Conservation (phyloP, 2,329 filamentous ascomycete genomes). For the Aspergillus viridinutans region DNA sequence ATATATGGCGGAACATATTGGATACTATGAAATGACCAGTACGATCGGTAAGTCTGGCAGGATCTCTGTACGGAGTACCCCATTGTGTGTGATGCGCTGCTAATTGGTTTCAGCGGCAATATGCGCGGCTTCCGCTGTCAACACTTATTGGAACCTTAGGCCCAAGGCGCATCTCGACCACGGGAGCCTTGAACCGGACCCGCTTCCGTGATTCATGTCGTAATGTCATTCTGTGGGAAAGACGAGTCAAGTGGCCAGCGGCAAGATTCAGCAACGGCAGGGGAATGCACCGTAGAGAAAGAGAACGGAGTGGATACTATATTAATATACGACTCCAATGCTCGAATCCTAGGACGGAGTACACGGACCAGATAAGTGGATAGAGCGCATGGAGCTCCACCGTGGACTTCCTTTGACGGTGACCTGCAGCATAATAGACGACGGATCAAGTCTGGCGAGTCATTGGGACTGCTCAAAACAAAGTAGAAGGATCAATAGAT, state of each 20-base stretch:
- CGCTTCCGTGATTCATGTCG: background rate
- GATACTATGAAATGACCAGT: constrained; percentile 21
- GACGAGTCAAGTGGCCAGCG: background rate
- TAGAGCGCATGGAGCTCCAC: background rate
- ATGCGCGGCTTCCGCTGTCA: constrained; percentile 11
- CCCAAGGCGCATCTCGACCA: background rate
- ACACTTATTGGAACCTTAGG: constrained; percentile 2
- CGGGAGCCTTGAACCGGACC: constrained; percentile 3
- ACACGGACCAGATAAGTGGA: background rate
- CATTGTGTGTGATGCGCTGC: background rate
- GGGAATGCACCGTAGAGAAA: too few relatives aligned
- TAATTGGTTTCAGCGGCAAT: constrained; percentile 11
- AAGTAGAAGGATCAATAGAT: too few relatives aligned
- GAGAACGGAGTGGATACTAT: too few relatives aligned
- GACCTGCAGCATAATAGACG: background rate
- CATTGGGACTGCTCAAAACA: too few relatives aligned
- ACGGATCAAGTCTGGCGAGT: background rate
- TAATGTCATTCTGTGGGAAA: background rate
- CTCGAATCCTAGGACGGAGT: too few relatives aligned
- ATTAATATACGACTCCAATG: too few relatives aligned
- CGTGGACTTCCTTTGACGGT: background rate
- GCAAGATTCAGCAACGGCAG: too few relatives aligned
- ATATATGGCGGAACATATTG: constrained; percentile 13
- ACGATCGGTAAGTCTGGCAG: constrained; percentile 13
- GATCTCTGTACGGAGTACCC: background rate